Conservation (phyloP, 2,329 filamentous ascomycete genomes). For the Chaetothyriales sp. region DNA sequence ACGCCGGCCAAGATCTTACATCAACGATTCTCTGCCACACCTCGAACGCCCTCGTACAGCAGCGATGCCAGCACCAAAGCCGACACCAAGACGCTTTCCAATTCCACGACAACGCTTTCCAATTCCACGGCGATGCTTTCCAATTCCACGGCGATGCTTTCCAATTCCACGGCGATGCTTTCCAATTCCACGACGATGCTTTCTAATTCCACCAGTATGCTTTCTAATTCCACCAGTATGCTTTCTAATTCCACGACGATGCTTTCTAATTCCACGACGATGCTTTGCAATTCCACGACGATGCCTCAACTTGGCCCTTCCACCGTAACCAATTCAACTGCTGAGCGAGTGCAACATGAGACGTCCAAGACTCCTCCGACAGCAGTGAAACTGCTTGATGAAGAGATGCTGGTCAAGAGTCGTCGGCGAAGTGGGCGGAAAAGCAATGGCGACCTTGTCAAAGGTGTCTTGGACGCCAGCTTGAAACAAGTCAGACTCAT, state of each 20-base stretch:
- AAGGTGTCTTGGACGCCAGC: conserved; percentile 12
- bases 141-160: not conserved
- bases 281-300: not conserved
- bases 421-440: conserved; percentile 7
- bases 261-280: not conserved
- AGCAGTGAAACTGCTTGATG: not conserved
- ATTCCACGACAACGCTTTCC: not conserved
- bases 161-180: not conserved
- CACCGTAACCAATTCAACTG: not conserved
- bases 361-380: not conserved
- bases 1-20: not conserved
- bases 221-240: not conserved
- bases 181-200: not conserved
- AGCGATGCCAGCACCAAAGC: not conserved
- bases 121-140: no score
- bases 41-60: not conserved
- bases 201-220: not conserved
- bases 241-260: not conserved
- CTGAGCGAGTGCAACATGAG: not conserved
- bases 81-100: not conserved
- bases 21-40: not conserved
- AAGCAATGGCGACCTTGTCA: conserved; percentile 12
- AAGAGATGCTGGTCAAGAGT: conserved; percentile 5
- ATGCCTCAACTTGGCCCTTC: not conserved
- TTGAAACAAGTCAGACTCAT: conserved; percentile 15